Base-by-base conservation (phyloP, 2,329 filamentous ascomycete species). In the Didymosphaeria variabile region DNA sequence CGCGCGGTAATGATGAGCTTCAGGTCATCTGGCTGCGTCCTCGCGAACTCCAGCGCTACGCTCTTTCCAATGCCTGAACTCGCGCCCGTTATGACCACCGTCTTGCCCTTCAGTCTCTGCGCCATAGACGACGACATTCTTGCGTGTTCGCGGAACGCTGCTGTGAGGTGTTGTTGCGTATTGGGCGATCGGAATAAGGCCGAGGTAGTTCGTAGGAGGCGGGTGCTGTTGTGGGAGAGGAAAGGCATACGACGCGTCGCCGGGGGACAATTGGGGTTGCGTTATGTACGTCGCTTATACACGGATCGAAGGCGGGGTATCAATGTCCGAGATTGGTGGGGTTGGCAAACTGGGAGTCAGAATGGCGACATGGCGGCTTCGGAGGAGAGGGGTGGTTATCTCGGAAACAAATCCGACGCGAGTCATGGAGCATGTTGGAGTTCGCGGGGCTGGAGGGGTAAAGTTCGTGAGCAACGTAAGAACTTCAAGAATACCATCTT, bases 81-180 rank as follows among this genome's bases (percentile, higher is more conserved):
- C 34, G 95, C 95, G 59, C 95, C 95, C 5, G 95, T 98, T 65
- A 99, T 87, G 59, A 98, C 80, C 61, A 98, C 84, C 5, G 93
- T 98, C 83, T 98, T 98, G 86, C 93, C 93, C 73, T 91, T 86
- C 62, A 99, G 91, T 82, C 94, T 93, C 79, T 93, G 91, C 65
- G 86, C 86, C 81, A 91, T 88, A 12, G 74, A 52, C 19, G 92
- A 87, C 46, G 91, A 86, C 87, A 90, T 90, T 59, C 79, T 86
- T 71, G 84, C 62, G 44, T 67, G 57, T 3, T 67, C 65, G 54
- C 58, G 62, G 29, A 62, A 66, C 15, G 59, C 46, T 57, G n/a
- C 63, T 42, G 50, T 61, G 50, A 55, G 49, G 65, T 45, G 64
- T 26, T 57, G 57, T 45, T 36, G 59, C 31, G 66, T 51, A 63